Base-by-base conservation (phyloP, 768 basidiomycete species). In the Lactifluus pinguis region DNA sequence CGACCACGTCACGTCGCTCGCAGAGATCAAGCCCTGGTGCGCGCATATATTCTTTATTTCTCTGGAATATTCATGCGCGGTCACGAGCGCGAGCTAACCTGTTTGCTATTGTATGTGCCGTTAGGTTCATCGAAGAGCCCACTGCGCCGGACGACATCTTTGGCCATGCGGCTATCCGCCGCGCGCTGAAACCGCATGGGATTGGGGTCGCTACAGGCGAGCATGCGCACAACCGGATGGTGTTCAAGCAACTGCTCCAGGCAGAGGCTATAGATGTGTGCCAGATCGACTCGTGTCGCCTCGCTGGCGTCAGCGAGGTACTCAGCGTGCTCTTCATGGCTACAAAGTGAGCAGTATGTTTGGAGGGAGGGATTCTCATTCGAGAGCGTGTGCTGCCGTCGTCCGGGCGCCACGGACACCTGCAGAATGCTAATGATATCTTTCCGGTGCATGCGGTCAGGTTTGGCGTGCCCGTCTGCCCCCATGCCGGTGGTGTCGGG, bases 131-230 rank as follows among this genome's bases (percentile, higher is more conserved):
- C 64, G 92, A 95, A 70, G 92, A 95, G 68, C 92, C 93, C 0
- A 95, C 91, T 2, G 92, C 92, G 0, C 92, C 90, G 0, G 93
- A 95, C 68, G 92, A 95, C 70, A 85, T 92, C 62, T 82, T 95
- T 10, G 89, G 91, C 3, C 90, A 92, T n/a, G 89, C 88, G 21
- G 78, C 85, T 9, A 84, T 92, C 60, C 83, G 90, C 60, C 87
- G 82, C 69, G 89, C 81, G 8, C 77, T 95, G 45, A 85, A 85
- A 67, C 85, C 85, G 8, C 72, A 86, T 68, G 86, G 86, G 0
- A 94, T 95, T 62, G 90, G 91, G 34, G 92, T 95, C 42, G 92
- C 93, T 4, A 95, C 94, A 0, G 94, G 92, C 30, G 94, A 97
- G 75, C 93, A 95, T 67, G 92, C 90, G n/a, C 92, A 97, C 71